Percentiles rank a stretch among this genome's conserved stretches.
These are phyloP conservation scores for Furculomyces boomerangus DNA, from an alignment of 371 early-diverging fungal genomes.

Conservation along the genomic window DNA sequence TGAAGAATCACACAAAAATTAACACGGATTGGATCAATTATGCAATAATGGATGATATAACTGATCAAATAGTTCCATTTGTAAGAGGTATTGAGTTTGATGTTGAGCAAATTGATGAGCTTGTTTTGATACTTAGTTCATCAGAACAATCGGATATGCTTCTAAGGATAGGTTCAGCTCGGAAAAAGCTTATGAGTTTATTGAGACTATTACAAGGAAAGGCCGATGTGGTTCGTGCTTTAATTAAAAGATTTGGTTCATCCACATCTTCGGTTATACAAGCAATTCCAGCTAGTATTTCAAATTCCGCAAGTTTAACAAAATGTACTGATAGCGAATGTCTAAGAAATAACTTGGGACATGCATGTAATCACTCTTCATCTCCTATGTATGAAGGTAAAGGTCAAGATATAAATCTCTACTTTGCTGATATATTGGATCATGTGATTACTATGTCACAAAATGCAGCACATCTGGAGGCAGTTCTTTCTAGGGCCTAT, in stretches of 20 bases:
- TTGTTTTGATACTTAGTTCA: conserved; percentile 71
- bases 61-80: conserved; percentile 59
- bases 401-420: conserved; percentile 26
- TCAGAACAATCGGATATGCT: conserved; percentile 79
- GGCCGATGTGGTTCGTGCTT: conserved; percentile 54
- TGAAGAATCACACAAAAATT: conserved; percentile 13
- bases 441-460: conserved; percentile 87
- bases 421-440: conserved; percentile 88
- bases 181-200: conserved; percentile 58
- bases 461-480: conserved; percentile 75
- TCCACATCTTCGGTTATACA: conserved; percentile 13
- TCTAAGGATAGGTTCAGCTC: conserved; percentile 57
- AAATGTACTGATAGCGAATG: neutral
- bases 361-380: neutral
- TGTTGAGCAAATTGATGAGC: conserved; percentile 71
- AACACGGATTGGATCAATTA: conserved; percentile 26
- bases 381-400: conserved; percentile 3
- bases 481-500: conserved; percentile 76
- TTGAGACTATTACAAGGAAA: conserved; percentile 52
- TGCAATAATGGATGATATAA: conserved; percentile 64
- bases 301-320: neutral
- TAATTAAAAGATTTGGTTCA: conserved; percentile 57
- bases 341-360: neutral
- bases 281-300: neutral
- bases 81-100: conserved; percentile 58